Conservation (phyloP, 192 early-diverging fungal genomes). For the Dimargaris cristalligena region DNA sequence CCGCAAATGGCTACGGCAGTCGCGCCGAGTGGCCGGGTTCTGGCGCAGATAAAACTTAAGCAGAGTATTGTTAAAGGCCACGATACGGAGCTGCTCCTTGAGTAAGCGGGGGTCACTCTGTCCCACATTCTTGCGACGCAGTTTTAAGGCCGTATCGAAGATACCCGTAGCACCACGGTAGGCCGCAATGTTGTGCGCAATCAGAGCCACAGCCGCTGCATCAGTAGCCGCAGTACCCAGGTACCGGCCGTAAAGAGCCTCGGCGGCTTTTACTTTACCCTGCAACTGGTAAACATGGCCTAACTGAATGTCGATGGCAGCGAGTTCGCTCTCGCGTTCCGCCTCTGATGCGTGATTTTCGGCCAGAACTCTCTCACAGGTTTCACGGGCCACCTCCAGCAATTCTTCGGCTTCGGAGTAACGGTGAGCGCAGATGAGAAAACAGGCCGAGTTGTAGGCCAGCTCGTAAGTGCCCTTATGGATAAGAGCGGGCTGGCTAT, state of each 20-base stretch:
- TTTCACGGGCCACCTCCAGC: background rate
- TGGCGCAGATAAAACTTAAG: slow-evolving; percentile 5
- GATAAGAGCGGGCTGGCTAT: too few relatives aligned
- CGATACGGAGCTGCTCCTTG: slow-evolving; percentile 1
- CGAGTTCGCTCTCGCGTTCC: background rate
- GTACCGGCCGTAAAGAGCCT: background rate
- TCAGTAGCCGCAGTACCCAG: background rate
- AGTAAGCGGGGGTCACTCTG: background rate
- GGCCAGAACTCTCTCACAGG: background rate
- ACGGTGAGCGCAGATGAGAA: background rate
- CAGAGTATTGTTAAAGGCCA: slow-evolving; percentile 7
- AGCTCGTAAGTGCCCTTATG: slow-evolving; percentile 3
- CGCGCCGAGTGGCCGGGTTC: background rate
- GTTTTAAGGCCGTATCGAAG: background rate
- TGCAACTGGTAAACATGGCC: slow-evolving; percentile 8
- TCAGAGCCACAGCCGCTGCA: background rate
- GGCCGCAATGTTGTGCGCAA: slow-evolving; percentile 2
- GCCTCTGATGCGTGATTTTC: background rate
- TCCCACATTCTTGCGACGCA: background rate
- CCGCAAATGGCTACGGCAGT: background rate
- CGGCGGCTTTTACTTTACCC: background rate
- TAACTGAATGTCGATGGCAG: slow-evolving; percentile 1
- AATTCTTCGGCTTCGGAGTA: background rate
- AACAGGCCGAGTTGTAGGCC: slow-evolving; percentile 10
- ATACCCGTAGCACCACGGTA: too few relatives aligned